phyloP scores from a whole-genome alignment of 208 protist species.

The Lotmaria passim region DNA sequence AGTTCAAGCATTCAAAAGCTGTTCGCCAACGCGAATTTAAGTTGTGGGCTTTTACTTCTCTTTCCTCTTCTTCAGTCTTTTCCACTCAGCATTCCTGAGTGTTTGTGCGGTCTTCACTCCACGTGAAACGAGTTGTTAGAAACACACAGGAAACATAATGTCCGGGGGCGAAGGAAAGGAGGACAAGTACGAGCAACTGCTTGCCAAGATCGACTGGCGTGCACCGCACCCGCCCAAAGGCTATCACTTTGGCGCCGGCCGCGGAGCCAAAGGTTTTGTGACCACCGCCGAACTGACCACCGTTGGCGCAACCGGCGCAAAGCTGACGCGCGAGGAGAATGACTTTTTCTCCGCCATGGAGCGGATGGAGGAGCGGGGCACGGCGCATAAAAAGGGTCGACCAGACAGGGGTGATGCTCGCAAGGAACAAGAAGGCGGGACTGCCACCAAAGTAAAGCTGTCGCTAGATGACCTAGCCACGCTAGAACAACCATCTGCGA shows the following conservation, averaged over 20 bases:
- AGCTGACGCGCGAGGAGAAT: slow-evolving; percentile 47
- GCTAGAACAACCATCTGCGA: slow-evolving; percentile 19
- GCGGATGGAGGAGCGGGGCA: slow-evolving; percentile 50
- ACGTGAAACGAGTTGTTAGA: not conserved
- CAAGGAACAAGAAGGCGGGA: not conserved
- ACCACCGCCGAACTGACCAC: slow-evolving; percentile 80
- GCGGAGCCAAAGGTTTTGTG: slow-evolving; percentile 76
- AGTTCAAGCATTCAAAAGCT: too few species aligned
- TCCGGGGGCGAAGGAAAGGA: slow-evolving; percentile 22
- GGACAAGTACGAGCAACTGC: slow-evolving; percentile 82
- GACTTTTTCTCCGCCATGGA: slow-evolving; percentile 60
- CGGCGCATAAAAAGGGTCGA: slow-evolving; percentile 13
- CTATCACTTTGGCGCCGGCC: slow-evolving; percentile 80
- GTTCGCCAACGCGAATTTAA: too few species aligned
- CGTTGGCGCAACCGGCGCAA: slow-evolving; percentile 22
- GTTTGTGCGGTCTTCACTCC: too few species aligned
- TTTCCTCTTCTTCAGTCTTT: too few species aligned
- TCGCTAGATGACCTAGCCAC: slow-evolving; percentile 53
- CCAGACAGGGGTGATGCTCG: not conserved
- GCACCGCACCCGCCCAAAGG: slow-evolving; percentile 62
- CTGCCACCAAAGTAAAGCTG: slow-evolving; percentile 31
- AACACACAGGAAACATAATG: not conserved
- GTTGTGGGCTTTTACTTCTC: too few species aligned
- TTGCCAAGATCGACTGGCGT: slow-evolving; percentile 81
- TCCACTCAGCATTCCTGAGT: too few species aligned